Base-by-base conservation (phyloP, 441 rosid species). In the Pelargonium australe region DNA sequence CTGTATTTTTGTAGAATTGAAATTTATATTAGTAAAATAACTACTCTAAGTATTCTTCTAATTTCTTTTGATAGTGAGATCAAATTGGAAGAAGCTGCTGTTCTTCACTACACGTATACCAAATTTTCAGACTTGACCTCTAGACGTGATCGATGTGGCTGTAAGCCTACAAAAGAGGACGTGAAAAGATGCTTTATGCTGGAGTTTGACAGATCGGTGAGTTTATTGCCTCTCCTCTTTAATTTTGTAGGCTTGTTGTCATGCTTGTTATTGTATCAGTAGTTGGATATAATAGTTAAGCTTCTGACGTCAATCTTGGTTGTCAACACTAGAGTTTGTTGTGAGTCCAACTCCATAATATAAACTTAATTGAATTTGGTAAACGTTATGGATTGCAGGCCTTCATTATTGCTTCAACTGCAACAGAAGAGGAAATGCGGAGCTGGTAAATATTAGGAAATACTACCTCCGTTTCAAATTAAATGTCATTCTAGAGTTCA, bases 151-250 rank as follows among this genome's bases (percentile, higher is more conserved):
- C 81, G 91, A 14, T 88, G 94, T 73, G 91, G 91, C 77, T 88
- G 94, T 84, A 88, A 88, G 80, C 91, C 94, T 53, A 88, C 91
- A 8, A 86, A 83, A 80, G 94, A 88, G 74, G 94, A 86, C 58
- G 91, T 88, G 55, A 88, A 88, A 80, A 82, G 89, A 78, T 88
- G 94, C 83, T 88, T 88, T 77, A 88, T 86, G 91, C 73, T 86
- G 82, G 91, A 88, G 69, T 88, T 88, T 67, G 94, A 88, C 70
- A 85, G 94, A 86, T 77, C 89, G 63, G 91, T 88, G 77, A 84
- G 94, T 80, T 63, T 2, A 31, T 14, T 44, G 66, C 66, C 53
- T 72, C 6, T 0, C 16, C 13, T 76, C 65, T 66, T 2, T 64
- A 66, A 17, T 65, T 19, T 25, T 66, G 55, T 23, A 16, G 64